Percentiles rank a stretch among this genome's conserved stretches.
phyloP scores from a whole-genome alignment of 169 alveolate genomes.

The Plasmodium blacklocki region DNA sequence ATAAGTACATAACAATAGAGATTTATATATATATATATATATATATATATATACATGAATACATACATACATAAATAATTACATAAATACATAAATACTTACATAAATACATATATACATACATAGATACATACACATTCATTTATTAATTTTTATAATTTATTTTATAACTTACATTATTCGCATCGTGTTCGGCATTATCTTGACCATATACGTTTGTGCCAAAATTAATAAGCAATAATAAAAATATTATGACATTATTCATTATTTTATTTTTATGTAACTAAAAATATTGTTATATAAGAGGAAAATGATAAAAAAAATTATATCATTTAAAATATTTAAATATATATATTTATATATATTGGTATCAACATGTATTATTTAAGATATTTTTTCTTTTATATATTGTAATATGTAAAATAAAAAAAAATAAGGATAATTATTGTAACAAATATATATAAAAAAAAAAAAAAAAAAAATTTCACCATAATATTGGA shows the following conservation, averaged over 20 bases:
- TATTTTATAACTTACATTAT: conserved; percentile 26
- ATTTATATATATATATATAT: neutral
- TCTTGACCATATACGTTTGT: conserved; percentile 30
- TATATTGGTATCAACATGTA: neutral
- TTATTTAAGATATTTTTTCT: too few species aligned
- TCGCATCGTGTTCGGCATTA: neutral
- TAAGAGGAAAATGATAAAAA: conserved; percentile 9
- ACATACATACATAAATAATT: neutral
- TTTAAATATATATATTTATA: neutral
- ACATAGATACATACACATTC: neutral
- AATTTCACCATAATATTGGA: too few species aligned
- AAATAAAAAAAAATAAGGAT: too few species aligned
- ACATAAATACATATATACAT: neutral
- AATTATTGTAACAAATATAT: too few species aligned
- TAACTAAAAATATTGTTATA: conserved; percentile 7
- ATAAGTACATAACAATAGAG: too few species aligned
- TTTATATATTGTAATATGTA: too few species aligned
- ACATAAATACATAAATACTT: too few species aligned
- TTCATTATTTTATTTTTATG: conserved; percentile 33
- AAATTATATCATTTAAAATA: neutral
- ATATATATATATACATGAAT: neutral
- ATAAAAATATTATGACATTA: conserved; percentile 35
- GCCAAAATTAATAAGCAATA: conserved; percentile 38
- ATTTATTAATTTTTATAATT: conserved; percentile 1
- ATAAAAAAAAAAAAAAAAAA: too few species aligned